These are phyloP conservation scores for Aspergillus steynii DNA, from an alignment of 495 filamentous ascomycete species.

Conservation along the genomic window DNA sequence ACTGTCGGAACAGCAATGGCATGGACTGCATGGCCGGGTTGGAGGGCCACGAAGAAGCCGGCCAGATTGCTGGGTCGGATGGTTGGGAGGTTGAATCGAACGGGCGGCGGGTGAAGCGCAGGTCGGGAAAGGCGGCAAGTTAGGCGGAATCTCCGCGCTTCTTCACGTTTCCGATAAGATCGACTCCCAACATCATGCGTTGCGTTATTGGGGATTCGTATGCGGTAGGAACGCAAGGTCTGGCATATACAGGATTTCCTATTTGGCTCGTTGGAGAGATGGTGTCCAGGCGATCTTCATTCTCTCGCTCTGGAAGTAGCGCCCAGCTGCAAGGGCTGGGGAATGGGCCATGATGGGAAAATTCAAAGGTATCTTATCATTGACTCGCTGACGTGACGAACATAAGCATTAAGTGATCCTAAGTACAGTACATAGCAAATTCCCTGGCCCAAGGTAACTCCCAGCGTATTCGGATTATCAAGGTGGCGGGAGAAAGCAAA, in stretches of 20 bases:
- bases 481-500: background rate
- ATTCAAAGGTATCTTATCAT: background rate
- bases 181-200: background rate
- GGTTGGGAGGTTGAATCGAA: constrained; percentile 10
- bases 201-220: no score
- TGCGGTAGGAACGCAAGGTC: background rate
- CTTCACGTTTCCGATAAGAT: constrained; percentile 16
- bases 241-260: background rate
- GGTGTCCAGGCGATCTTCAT: background rate
- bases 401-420: background rate
- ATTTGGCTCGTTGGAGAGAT: background rate
- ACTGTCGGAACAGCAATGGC: constrained; percentile 44
- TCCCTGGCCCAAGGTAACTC: background rate
- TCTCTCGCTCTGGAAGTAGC: background rate
- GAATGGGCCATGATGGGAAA: background rate
- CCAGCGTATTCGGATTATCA: background rate
- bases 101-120: constrained; percentile 6
- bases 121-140: constrained; percentile 11
- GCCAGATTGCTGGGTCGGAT: constrained; percentile 14
- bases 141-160: constrained; percentile 16
- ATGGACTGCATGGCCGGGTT: constrained; percentile 44
- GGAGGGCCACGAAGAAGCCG: constrained; percentile 23
- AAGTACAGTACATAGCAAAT: background rate
- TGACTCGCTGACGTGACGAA: background rate
- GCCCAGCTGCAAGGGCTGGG: background rate